These are phyloP conservation scores for Alternaria panax DNA, from an alignment of 2,329 filamentous ascomycete genomes.

Conservation along the genomic window DNA sequence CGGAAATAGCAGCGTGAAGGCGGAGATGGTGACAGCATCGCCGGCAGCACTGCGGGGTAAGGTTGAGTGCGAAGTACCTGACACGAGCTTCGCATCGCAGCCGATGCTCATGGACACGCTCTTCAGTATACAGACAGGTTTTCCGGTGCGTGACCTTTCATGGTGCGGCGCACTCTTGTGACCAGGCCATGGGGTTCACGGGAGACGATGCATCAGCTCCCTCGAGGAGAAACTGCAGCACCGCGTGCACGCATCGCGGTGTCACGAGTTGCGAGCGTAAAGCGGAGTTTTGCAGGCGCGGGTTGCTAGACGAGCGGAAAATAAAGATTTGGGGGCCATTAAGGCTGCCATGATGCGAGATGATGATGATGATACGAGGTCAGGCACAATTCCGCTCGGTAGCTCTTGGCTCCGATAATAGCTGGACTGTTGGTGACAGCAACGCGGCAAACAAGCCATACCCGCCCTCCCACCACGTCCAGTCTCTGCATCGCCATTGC, in stretches of 20 bases:
- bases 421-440: conserved; percentile 1
- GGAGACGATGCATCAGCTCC: background rate
- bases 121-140: background rate
- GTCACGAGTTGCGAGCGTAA: background rate
- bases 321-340: background rate
- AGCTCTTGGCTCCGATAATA: conserved; percentile 4
- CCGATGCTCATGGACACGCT: background rate
- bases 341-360: background rate
- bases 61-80: background rate
- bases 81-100: conserved; percentile 1
- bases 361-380: background rate
- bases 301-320: background rate
- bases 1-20: conserved; percentile 14
- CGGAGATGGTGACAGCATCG: conserved; percentile 13
- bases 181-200: background rate
- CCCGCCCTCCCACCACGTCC: conserved; percentile 5
- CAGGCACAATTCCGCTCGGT: conserved; percentile 4
- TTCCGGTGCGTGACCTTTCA: background rate
- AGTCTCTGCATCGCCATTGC: conserved; percentile 1
- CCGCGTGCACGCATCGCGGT: background rate
- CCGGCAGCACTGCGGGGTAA: conserved; percentile 21
- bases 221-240: background rate
- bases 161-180: background rate
- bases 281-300: background rate
- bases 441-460: conserved; percentile 3